Evolutionary conservation across 2,329 filamentous ascomycete genomes (phyloP), one percentile per base, ranked within the genome.

Genomic region (Fusarium armeniacum): DNA sequence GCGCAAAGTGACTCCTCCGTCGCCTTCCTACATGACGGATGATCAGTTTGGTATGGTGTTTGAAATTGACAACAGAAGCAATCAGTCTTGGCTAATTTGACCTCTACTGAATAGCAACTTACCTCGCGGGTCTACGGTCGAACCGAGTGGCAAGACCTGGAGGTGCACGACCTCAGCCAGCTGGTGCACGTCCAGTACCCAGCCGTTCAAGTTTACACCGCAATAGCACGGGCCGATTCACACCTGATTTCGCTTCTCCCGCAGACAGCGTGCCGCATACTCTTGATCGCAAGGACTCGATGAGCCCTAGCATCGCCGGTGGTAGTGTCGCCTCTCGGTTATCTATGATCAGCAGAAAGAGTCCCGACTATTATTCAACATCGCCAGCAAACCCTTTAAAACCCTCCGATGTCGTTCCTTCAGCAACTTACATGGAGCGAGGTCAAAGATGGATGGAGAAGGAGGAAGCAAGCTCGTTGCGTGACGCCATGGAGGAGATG

Each of bases 401-500:
- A 67, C 86, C 88, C 2, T 87, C 85, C 4, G 84, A 89, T 52
- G 85, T 91, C 50, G 88, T 91, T 18, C 87, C 89, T 9, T 91
- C 85, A 63, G 83, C 88, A 44, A 88, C 86, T 10, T 94, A 94
- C 77, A 90, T 92, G 58, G 92, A 94, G 78, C 87, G 89, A 59
- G 91, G 90, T 20, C 87, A 89, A 75, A 83, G 91, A 72, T 93
- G 91, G 90, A 92, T 93, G 87, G 92, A 94, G 78, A 92, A 91
- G 77, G 91, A 93, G 75, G 92, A 94, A 78, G 90, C 88, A 6
- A 85, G 86, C 36, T 91, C 91, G 22, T 79, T 94, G 62, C 87
- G 90, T 20, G 85, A 89, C 65, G 91, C 92, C 13, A 88, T 94
- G 84, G 88, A 93, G 70, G 89, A 92, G 73, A 87, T 94, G 85